phyloP scores from a whole-genome alignment of 1,284 basidiomycete genomes.

The Cryptococcus floricola region DNA sequence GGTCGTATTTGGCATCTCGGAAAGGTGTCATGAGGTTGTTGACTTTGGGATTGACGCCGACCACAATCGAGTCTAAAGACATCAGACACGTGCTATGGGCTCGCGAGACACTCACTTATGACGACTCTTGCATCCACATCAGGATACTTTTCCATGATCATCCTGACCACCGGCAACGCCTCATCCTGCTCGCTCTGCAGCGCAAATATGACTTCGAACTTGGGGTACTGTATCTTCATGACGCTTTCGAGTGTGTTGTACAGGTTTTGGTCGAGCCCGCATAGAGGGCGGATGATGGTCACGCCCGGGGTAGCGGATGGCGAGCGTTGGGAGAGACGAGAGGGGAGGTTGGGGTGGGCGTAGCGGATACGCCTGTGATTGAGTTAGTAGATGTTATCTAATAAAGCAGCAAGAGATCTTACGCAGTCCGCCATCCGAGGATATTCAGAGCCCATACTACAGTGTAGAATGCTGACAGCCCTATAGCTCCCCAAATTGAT shows the following conservation, averaged over 20 bases:
- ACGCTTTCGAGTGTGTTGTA: conserved; percentile 90
- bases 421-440: conserved; percentile 75
- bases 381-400: conserved; percentile 16
- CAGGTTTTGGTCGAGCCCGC: conserved; percentile 86
- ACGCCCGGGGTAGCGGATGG: conserved; percentile 69
- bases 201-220: conserved; percentile 81
- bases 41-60: conserved; percentile 96
- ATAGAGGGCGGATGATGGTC: conserved; percentile 83
- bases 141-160: conserved; percentile 68
- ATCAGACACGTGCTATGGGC: not conserved
- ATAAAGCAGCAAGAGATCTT: conserved; percentile 45
- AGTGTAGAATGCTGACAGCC: conserved; percentile 66
- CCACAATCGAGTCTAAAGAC: conserved; percentile 18
- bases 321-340: conserved; percentile 59
- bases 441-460: conserved; percentile 70
- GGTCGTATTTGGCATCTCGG: conserved; percentile 73
- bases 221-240: conserved; percentile 81
- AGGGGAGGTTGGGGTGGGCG: conserved; percentile 58
- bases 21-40: conserved; percentile 92
- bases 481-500: conserved; percentile 47
- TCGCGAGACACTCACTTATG: conserved; percentile 58
- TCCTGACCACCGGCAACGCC: conserved; percentile 70
- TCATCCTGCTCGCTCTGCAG: conserved; percentile 78
- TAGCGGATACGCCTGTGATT: conserved; percentile 62
- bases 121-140: conserved; percentile 65